These are phyloP conservation scores for Colletotrichum cuscutae DNA, from an alignment of 2,329 filamentous ascomycete species.

Conservation along the genomic window DNA sequence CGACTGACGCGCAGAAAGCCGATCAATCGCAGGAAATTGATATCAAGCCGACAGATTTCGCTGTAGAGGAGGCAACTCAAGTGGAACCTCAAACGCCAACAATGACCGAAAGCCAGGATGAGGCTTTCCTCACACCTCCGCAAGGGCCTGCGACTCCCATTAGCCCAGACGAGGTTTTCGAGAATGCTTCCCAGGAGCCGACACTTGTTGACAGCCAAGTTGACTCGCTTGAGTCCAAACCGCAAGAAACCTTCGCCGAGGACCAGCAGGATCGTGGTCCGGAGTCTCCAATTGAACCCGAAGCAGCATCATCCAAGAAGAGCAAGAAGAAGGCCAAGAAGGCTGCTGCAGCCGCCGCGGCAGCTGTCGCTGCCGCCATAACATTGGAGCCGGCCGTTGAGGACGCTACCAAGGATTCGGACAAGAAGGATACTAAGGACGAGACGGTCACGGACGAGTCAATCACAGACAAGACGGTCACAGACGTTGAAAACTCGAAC, in stretches of 20 bases:
- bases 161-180: not conserved
- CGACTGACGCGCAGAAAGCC: not conserved
- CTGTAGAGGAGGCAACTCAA: not conserved
- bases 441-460: conserved; percentile 6
- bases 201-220: conserved; percentile 23
- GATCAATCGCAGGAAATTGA: not conserved
- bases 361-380: not conserved
- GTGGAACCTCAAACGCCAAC: conserved; percentile 18
- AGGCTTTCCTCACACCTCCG: conserved; percentile 4
- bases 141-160: not conserved
- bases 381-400: not conserved
- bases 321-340: conserved; percentile 42
- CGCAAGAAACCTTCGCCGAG: conserved; percentile 21
- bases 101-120: conserved; percentile 1
- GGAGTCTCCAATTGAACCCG: conserved; percentile 9
- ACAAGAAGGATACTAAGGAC: conserved; percentile 21
- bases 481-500: conserved; percentile 12
- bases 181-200: conserved; percentile 18
- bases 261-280: conserved; percentile 14
- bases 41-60: not conserved
- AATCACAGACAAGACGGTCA: not conserved
- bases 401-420: not conserved
- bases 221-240: conserved; percentile 13
- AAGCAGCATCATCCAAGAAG: conserved; percentile 40
- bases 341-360: conserved; percentile 11